Conservation (phyloP, 441 rosid species). For the Euphorbia schlechtendalii region DNA sequence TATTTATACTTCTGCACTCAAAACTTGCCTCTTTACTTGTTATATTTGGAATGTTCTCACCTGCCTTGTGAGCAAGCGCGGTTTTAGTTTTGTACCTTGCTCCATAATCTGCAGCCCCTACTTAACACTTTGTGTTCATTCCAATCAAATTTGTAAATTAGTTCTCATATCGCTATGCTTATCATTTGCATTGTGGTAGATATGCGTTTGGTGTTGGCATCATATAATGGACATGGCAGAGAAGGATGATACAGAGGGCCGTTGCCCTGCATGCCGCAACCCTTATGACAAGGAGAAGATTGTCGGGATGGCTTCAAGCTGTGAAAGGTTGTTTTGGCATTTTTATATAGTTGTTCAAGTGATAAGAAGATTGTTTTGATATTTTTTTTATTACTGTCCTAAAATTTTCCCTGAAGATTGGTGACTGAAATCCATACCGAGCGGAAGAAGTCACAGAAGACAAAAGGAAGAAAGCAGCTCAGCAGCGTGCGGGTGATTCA, state of each 20-base stretch:
- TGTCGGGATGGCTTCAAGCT: constrained; percentile 40
- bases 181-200: constrained; percentile 19
- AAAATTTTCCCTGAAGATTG: constrained; percentile 19
- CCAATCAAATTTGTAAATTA: no score
- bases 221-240: constrained; percentile 53
- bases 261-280: constrained; percentile 46
- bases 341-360: neutral
- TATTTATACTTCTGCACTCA: neutral
- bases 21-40: neutral
- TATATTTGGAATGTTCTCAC: neutral
- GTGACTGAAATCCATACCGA: constrained; percentile 36
- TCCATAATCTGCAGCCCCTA: no score
- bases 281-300: constrained; percentile 51
- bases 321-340: constrained; percentile 31
- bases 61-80: no score
- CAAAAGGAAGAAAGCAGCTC: constrained; percentile 43
- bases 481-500: constrained; percentile 45
- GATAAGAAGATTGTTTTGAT: neutral
- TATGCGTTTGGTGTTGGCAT: constrained; percentile 57
- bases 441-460: constrained; percentile 36
- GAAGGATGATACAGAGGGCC: constrained; percentile 44
- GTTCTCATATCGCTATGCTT: neutral
- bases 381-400: neutral
- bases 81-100: no score
- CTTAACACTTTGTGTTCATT: no score